Evolutionary conservation across 2,329 filamentous ascomycete genomes (phyloP).

Genomic region (Chrysosporium keratinophilum): DNA sequence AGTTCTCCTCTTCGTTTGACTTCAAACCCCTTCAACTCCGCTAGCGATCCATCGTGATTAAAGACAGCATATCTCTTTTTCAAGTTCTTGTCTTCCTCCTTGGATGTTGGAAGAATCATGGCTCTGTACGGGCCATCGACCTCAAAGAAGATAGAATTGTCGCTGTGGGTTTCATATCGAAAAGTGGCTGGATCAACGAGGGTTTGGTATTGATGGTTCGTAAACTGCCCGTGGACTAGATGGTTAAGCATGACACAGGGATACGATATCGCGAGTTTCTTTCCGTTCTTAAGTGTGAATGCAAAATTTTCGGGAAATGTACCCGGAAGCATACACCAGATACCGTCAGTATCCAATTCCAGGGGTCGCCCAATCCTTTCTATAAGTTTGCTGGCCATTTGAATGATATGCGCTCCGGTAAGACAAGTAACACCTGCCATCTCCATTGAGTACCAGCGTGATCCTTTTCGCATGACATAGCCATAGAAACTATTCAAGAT

Average conservation of each 20-base stretch:
- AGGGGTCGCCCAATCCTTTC: slow-evolving; percentile 86
- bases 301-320: slow-evolving; percentile 94
- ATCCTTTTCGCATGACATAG: slow-evolving; percentile 98
- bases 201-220: slow-evolving; percentile 94
- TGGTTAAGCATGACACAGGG: slow-evolving; percentile 99
- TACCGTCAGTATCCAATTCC: slow-evolving; percentile 95
- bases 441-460: slow-evolving; percentile 97
- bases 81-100: slow-evolving; percentile 98
- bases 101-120: slow-evolving; percentile 94
- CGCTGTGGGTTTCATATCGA: slow-evolving; percentile 92
- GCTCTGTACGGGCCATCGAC: slow-evolving; percentile 95
- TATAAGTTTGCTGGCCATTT: slow-evolving; percentile 85
- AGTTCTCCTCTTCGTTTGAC: slow-evolving; percentile 94
- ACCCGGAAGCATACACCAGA: slow-evolving; percentile 97
- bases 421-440: slow-evolving; percentile 98
- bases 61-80: slow-evolving; percentile 99
- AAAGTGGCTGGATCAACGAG: slow-evolving; percentile 67
- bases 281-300: slow-evolving; percentile 90
- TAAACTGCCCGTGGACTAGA: slow-evolving; percentile 85
- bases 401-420: slow-evolving; percentile 92
- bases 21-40: slow-evolving; percentile 94
- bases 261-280: slow-evolving; percentile 93
- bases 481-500: slow-evolving; percentile 99
- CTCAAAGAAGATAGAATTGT: slow-evolving; percentile 99
- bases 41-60: slow-evolving; percentile 91